phyloP scores from a whole-genome alignment of 495 filamentous ascomycete genomes.

The Jackrogersella multiformis region DNA sequence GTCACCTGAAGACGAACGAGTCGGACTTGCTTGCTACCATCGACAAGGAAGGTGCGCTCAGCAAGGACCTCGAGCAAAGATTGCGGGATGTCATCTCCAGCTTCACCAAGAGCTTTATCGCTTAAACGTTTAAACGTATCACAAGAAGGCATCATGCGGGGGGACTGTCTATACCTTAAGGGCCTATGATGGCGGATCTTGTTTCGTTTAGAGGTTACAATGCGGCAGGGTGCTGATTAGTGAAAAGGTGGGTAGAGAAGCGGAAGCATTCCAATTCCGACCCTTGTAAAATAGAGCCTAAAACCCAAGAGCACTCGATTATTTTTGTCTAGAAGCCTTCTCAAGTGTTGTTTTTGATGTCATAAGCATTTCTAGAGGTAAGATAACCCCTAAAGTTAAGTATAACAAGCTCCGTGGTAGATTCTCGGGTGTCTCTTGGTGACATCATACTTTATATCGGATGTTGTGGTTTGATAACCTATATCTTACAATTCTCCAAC shows the following conservation, averaged over 20 bases:
- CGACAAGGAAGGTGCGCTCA: slow-evolving; percentile 93
- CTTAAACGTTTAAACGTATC: slow-evolving; percentile 57
- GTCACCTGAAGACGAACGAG: slow-evolving; percentile 90
- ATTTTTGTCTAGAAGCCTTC: slow-evolving; percentile 49
- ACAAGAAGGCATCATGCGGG: slow-evolving; percentile 43
- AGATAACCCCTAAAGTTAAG: slow-evolving; percentile 7
- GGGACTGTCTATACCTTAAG: slow-evolving; percentile 61
- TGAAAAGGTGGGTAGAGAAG: slow-evolving; percentile 51
- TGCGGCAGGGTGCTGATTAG: slow-evolving; percentile 52
- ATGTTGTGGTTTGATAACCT: slow-evolving; percentile 24
- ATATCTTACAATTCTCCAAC: slow-evolving; percentile 18
- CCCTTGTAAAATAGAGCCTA: slow-evolving; percentile 58
- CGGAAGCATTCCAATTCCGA: slow-evolving; percentile 51
- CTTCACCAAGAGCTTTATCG: slow-evolving; percentile 94
- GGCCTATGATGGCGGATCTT: slow-evolving; percentile 48
- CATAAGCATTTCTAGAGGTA: not conserved
- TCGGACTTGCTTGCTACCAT: slow-evolving; percentile 84
- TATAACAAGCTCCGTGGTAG: not conserved
- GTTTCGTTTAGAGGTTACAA: slow-evolving; percentile 55
- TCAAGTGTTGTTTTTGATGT: not conserved
- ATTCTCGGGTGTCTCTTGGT: slow-evolving; percentile 21
- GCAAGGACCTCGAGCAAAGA: slow-evolving; percentile 91
- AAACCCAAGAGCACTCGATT: slow-evolving; percentile 60
- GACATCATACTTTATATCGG: slow-evolving; percentile 39
- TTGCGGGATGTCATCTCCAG: slow-evolving; percentile 78